These are phyloP conservation scores for Fragaria ananassa DNA, from an alignment of 306 rosid species.

Conservation along the genomic window DNA sequence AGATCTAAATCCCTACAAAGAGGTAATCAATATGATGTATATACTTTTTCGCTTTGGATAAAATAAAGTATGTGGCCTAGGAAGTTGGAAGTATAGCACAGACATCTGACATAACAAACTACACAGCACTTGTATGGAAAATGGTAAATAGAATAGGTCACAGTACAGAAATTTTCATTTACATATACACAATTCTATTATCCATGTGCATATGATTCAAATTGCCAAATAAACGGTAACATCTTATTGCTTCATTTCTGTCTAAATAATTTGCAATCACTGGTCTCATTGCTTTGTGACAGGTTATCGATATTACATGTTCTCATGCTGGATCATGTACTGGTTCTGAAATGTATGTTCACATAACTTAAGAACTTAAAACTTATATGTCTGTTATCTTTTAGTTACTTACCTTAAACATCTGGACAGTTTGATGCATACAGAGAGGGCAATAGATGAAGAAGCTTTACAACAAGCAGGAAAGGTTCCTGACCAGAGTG, in stretches of 20 bases:
- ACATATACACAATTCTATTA: background rate
- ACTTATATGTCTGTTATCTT: background rate
- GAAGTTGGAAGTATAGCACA: background rate
- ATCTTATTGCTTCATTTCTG: background rate
- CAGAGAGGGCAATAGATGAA: constrained; percentile 22
- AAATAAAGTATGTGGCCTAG: constrained; percentile 33
- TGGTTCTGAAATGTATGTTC: constrained; percentile 43
- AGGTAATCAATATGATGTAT: constrained; percentile 29
- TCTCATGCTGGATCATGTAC: constrained; percentile 34
- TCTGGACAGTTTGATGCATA: constrained; percentile 34
- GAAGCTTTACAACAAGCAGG: constrained; percentile 28
- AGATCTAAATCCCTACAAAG: constrained; percentile 39
- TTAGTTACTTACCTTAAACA: constrained; percentile 7
- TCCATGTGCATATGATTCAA: background rate
- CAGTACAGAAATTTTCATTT: background rate
- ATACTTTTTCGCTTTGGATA: constrained; percentile 19
- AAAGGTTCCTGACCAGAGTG: constrained; percentile 28
- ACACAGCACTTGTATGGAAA: background rate
- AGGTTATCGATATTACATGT: constrained; percentile 32
- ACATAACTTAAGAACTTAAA: constrained; percentile 22
- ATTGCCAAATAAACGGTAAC: background rate
- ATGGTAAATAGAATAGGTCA: background rate
- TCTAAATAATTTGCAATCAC: background rate
- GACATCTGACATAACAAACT: background rate
- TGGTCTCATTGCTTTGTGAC: constrained; percentile 27